A percentile compares a stretch with the other conserved stretches of the same genome.
Evolutionary conservation across 148 eudicot species (phyloP).

Genomic region (Cornus kousa): DNA sequence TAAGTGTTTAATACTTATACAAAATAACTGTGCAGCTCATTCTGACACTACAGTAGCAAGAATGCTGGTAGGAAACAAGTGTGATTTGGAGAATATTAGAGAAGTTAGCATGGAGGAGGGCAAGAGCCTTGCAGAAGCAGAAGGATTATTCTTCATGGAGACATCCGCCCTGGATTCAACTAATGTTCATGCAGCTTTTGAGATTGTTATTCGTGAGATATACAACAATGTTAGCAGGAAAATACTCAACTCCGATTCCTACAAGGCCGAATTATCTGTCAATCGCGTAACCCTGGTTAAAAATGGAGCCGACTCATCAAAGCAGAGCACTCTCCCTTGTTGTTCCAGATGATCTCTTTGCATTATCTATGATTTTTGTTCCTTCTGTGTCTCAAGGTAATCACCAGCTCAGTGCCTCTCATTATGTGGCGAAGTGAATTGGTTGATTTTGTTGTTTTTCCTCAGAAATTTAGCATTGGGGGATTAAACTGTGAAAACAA

Average conservation of each 20-base stretch:
- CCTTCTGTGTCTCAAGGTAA: no score
- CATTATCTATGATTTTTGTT: no score
- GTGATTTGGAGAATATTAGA: conserved; percentile 66
- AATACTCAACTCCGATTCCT: conserved; percentile 68
- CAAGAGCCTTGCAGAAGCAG: conserved; percentile 61
- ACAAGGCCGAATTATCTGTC: conserved; percentile 67
- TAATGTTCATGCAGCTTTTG: conserved; percentile 68
- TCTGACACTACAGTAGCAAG: conserved; percentile 72
- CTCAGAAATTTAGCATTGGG: no score
- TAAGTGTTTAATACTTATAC: not conserved
- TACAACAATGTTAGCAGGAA: conserved; percentile 70
- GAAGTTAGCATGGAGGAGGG: conserved; percentile 65
- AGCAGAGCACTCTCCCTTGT: conserved; percentile 38
- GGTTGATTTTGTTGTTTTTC: no score
- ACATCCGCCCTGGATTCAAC: conserved; percentile 80
- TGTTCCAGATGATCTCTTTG: conserved; percentile 45
- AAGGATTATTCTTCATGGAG: conserved; percentile 81
- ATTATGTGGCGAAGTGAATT: no score
- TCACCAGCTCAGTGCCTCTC: no score
- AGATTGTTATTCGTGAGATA: conserved; percentile 71
- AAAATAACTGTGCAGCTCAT: conserved; percentile 49
- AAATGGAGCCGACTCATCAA: conserved; percentile 45
- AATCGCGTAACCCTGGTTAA: conserved; percentile 57
- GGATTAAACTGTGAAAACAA: no score
- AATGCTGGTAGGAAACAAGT: conserved; percentile 80